These are phyloP conservation scores for Ceratocystis albifundus DNA, from an alignment of 2,329 filamentous ascomycete species.

Conservation along the genomic window DNA sequence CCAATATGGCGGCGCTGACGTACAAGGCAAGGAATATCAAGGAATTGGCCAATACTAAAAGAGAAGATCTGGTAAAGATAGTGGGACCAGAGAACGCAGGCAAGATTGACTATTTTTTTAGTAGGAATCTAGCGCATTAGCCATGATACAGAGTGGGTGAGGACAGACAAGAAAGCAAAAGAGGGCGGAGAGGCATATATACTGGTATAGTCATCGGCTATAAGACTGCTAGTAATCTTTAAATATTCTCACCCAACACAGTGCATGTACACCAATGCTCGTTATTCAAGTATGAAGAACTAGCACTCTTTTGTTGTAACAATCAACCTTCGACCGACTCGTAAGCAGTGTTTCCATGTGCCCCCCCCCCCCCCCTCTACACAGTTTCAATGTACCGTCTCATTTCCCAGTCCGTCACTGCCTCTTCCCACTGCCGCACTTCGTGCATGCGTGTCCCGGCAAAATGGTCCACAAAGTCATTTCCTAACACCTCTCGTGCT, in stretches of 20 bases:
- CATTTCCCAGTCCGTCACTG: slow-evolving; percentile 90
- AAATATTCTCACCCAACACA: too few relatives aligned
- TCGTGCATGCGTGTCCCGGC: slow-evolving; percentile 88
- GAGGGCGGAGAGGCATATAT: too few relatives aligned
- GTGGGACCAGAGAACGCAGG: slow-evolving; percentile 68
- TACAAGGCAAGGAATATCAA: slow-evolving; percentile 62
- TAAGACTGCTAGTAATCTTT: too few relatives aligned
- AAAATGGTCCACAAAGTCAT: slow-evolving; percentile 93
- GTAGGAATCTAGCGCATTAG: slow-evolving; percentile 35
- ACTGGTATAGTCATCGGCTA: too few relatives aligned
- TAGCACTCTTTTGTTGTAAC: too few relatives aligned
- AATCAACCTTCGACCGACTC: too few relatives aligned
- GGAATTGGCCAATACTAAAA: slow-evolving; percentile 78
- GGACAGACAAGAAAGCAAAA: not conserved
- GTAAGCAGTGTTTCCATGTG: too few relatives aligned
- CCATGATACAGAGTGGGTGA: not conserved
- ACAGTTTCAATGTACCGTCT: slow-evolving; percentile 70
- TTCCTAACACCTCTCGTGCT: slow-evolving; percentile 85
- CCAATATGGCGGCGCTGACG: slow-evolving; percentile 62
- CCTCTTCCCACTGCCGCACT: slow-evolving; percentile 81
- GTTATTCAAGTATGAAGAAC: too few relatives aligned
- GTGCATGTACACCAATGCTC: too few relatives aligned
- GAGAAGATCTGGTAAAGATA: slow-evolving; percentile 57
- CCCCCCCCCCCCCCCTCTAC: slow-evolving; percentile 30
- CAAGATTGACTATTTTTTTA: slow-evolving; percentile 73